phyloP scores from a whole-genome alignment of 1,284 basidiomycete species.

The Ustilago hordei region DNA sequence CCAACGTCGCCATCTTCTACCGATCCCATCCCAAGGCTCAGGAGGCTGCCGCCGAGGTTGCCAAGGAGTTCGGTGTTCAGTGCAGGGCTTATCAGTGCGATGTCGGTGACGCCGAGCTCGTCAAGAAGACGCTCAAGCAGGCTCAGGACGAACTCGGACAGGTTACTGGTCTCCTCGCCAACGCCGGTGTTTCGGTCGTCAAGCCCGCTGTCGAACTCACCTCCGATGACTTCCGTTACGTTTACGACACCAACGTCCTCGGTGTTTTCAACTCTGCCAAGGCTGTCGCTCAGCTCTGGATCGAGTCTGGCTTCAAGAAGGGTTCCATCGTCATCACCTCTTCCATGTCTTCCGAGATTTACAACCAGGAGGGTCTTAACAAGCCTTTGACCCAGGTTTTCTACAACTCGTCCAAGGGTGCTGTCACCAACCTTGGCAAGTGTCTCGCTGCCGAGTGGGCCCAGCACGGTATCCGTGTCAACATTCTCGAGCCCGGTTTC shows the following conservation, averaged over 20 bases:
- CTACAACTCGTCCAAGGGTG: constrained; percentile 69
- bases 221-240: constrained; percentile 67
- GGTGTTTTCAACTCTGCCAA: constrained; percentile 69
- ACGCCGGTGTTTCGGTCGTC: constrained; percentile 68
- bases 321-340: constrained; percentile 69
- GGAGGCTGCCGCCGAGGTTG: constrained; percentile 62
- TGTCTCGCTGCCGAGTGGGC: constrained; percentile 69
- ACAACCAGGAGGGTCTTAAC: constrained; percentile 68
- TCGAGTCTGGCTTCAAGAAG: constrained; percentile 67
- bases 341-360: constrained; percentile 69
- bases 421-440: constrained; percentile 69
- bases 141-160: constrained; percentile 65
- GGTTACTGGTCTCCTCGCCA: constrained; percentile 66
- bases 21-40: constrained; percentile 68
- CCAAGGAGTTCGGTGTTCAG: constrained; percentile 67
- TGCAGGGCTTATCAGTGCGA: constrained; percentile 70
- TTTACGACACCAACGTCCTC: constrained; percentile 69
- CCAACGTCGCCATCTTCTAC: constrained; percentile 69
- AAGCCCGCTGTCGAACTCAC: constrained; percentile 69
- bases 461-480: constrained; percentile 67
- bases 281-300: constrained; percentile 68
- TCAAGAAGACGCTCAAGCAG: constrained; percentile 65
- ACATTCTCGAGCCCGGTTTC: constrained; percentile 68
- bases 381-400: constrained; percentile 68
- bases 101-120: constrained; percentile 63